A percentile compares a stretch with the other conserved stretches of the same genome.
Conservation (phyloP, 805 yeast species). For the Metschnikowia baotianmanensis region DNA sequence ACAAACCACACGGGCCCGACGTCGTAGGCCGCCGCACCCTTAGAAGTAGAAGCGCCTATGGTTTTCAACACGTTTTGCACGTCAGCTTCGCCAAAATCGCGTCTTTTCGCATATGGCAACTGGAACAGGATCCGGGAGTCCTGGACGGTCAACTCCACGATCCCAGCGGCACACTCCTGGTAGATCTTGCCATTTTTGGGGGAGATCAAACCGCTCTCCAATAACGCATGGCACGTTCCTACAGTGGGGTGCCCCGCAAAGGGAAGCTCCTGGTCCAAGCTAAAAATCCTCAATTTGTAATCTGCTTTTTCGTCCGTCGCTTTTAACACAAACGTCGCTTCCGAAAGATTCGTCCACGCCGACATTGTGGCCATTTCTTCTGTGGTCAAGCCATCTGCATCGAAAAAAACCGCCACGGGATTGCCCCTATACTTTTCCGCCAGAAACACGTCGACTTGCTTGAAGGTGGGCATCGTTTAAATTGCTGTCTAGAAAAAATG, state of each 20-base stretch:
- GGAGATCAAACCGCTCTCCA: constrained; percentile 35
- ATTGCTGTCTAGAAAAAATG: no score
- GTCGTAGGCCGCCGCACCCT: constrained; percentile 30
- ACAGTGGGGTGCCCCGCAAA: constrained; percentile 68
- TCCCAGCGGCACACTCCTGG: constrained; percentile 49
- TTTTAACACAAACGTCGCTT: constrained; percentile 50
- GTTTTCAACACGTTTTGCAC: constrained; percentile 9
- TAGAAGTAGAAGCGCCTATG: constrained; percentile 10
- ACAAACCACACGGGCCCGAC: constrained; percentile 50
- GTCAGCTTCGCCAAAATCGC: constrained; percentile 10
- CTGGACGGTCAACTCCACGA: constrained; percentile 32
- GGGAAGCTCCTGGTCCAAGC: constrained; percentile 47
- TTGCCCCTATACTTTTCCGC: constrained; percentile 43
- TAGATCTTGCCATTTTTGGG: constrained; percentile 26
- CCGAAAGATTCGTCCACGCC: constrained; percentile 61
- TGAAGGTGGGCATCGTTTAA: constrained; percentile 18
- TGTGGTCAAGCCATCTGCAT: constrained; percentile 36
- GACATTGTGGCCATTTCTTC: constrained; percentile 48
- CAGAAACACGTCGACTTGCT: constrained; percentile 47
- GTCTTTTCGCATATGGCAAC: constrained; percentile 21
- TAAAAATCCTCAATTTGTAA: constrained; percentile 50
- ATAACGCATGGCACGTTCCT: constrained; percentile 48
- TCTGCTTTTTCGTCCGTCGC: constrained; percentile 41
- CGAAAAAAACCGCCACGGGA: constrained; percentile 53
- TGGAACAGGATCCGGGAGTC: constrained; percentile 25